Evolutionary conservation across 2,329 filamentous ascomycete genomes (phyloP).

Genomic region (Fusarium oligoseptatum): DNA sequence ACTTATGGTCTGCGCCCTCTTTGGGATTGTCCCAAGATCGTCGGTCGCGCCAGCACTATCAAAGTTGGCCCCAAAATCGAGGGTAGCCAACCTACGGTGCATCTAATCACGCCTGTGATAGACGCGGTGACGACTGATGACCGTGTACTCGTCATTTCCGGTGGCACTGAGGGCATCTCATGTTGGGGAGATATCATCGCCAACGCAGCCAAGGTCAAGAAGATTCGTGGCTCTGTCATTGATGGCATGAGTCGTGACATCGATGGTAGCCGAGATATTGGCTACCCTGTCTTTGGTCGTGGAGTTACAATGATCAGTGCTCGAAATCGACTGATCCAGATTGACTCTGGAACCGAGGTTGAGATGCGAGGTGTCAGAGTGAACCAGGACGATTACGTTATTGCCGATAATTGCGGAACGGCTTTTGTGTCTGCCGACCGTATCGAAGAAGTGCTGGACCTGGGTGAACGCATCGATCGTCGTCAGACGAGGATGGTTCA

Average conservation of each 20-base stretch:
- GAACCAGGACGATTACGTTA: not conserved
- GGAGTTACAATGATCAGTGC: not conserved
- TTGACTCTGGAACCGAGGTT: not conserved
- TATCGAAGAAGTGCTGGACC: not conserved
- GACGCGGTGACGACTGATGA: not conserved
- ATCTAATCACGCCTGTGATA: not conserved
- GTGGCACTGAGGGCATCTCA: conserved; percentile 31
- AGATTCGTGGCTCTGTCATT: conserved; percentile 49
- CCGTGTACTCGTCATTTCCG: conserved; percentile 15
- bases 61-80: conserved; percentile 13
- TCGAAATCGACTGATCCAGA: not conserved
- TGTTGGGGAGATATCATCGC: conserved; percentile 40
- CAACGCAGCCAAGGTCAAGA: conserved; percentile 39
- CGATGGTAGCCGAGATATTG: conserved; percentile 49
- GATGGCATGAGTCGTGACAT: conserved; percentile 51
- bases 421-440: not conserved
- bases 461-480: not conserved
- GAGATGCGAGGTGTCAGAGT: not conserved
- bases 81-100: not conserved
- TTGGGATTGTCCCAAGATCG: conserved; percentile 38
- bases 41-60: conserved; percentile 36
- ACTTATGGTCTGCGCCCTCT: conserved; percentile 34
- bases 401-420: not conserved
- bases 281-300: not conserved
- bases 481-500: not conserved